Percentiles rank a stretch among this genome's conserved stretches.
phyloP scores from a whole-genome alignment of 495 filamentous ascomycete species.

The Staphylotrichum tortipilum region DNA sequence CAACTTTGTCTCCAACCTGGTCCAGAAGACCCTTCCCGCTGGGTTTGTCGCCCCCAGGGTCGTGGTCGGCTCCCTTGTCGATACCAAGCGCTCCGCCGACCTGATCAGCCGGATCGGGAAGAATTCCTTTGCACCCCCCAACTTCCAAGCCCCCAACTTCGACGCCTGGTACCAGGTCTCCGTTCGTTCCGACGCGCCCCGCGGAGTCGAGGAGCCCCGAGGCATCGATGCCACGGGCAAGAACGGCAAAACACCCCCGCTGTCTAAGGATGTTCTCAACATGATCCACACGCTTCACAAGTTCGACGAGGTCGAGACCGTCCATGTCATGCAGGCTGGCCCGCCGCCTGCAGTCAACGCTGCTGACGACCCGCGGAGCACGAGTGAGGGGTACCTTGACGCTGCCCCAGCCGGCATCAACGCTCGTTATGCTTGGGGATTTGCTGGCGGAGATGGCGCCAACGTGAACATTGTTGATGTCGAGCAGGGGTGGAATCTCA shows the following conservation, averaged over 20 bases:
- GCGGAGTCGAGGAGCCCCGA: neutral
- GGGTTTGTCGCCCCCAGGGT: neutral
- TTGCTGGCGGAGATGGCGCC: slow-evolving; percentile 11
- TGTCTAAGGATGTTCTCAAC: neutral
- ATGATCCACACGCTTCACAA: slow-evolving; percentile 3
- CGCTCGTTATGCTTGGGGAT: slow-evolving; percentile 13
- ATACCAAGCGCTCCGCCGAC: neutral
- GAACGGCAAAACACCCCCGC: neutral
- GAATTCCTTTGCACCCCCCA: neutral
- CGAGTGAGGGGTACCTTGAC: slow-evolving; percentile 11
- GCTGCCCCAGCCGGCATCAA: slow-evolving; percentile 12
- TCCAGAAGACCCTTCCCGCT: neutral
- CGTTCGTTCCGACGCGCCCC: neutral
- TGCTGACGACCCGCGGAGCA: slow-evolving; percentile 6
- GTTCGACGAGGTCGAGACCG: neutral
- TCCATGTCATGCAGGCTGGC: neutral
- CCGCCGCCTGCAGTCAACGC: slow-evolving; percentile 6
- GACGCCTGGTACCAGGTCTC: slow-evolving; percentile 5
- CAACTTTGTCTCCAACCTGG: neutral
- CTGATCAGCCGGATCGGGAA: neutral
- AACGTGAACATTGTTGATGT: slow-evolving; percentile 9
- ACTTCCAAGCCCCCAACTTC: neutral
- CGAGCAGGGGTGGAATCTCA: slow-evolving; percentile 15
- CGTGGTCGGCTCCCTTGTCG: neutral
- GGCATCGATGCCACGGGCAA: neutral